Evolutionary conservation across 768 basidiomycete species (phyloP), one percentile per base, ranked within the genome.

Genomic region (Termitomyces sp.): DNA sequence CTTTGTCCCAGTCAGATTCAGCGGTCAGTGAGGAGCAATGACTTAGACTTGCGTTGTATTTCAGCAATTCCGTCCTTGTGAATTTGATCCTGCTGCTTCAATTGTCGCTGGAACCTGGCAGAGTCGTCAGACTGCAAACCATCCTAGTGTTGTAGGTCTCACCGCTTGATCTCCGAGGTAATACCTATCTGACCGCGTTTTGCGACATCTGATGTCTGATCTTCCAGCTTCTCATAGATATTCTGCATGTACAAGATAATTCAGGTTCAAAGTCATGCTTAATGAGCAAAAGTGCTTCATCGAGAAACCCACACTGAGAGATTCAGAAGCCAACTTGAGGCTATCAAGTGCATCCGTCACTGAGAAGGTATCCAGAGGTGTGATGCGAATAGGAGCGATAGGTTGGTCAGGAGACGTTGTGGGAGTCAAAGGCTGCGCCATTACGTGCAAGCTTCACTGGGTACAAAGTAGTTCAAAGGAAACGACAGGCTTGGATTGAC

Each of bases 51-150:
- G 78, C 83, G 64, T 65, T 81, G 73, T 47, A 86, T 78, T 54
- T 83, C 81, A 11, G 72, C 64, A 7, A 79, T 70, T 5, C 75
- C 75, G 6, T 77, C 70, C 28, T 71, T 67, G 51, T 82, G 76
- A 46, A 69, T 69, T 50, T 68, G 57, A 54, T 83, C 78, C 51
- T 80, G 75, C 19, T 68, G 68, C 39, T 65, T 62, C 68, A 83
- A 69, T 56, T 79, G 74, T 35, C 68, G 66, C 39, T 73, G 74
- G 25, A 83, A 70, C 48, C 81, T 82, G 37, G n/a, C 17, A 8
- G 11, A 23, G 16, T n/a, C 19, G n/a, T 50, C n/a, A 19, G 28
- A n/a, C 25, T 23, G 16, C 21, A 32, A 16, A 32, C 19, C 5
- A 14, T 40, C 16, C 5, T 12, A 28, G 19, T 49, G 23, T 11